Base-by-base conservation (phyloP, 148 eudicot genomes). In the Limonium bicolor region DNA sequence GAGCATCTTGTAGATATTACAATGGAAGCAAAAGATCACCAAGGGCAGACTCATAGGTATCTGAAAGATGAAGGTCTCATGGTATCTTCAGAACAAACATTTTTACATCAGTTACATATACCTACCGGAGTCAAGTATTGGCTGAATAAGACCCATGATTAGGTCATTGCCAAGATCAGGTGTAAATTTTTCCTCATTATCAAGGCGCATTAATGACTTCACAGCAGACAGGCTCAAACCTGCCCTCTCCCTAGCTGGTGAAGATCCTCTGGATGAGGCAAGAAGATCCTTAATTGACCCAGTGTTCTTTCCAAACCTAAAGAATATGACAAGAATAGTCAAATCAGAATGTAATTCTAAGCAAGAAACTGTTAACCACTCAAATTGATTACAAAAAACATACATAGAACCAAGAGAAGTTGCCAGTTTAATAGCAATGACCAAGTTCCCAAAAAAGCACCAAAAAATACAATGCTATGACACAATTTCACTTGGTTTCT, bases 231-330 rank as follows among this genome's bases (percentile, higher is more conserved):
- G 49, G 52, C 77, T 53, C 56, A 68, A 37, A 64, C 80, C 56
- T 41, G 94, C 78, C 54, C 79, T 77, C 68, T 88, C 86, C 47
- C 80, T 63, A 29, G 77, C 80, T 5, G 96, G 94, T 37, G 96
- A 88, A 49, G 92, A 83, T 51, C 63, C 75, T 55, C 65, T 60
- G 33, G 92, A 68, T 19, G 92, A 71, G 22, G 65, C 60, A 41
- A 83, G 62, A 48, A 88, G 67, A 46, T 77, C 83, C 59, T 62
- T 80, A 55, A 88, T 80, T 29, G 94, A 69, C 59, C 50, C 75
- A 47, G 36, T 66, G 24, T 67, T 67, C 61, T 58, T 69, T 38
- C 78, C 86, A 49, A 78, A 76, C 56, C 96, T 87, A 61, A 45
- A 44, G 7, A 72, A 49, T 26, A 46, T 27, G 21, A 2, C 32